These are phyloP conservation scores for Trypanosomatidae sp. DNA, from an alignment of 208 protist species.

Conservation along the genomic window DNA sequence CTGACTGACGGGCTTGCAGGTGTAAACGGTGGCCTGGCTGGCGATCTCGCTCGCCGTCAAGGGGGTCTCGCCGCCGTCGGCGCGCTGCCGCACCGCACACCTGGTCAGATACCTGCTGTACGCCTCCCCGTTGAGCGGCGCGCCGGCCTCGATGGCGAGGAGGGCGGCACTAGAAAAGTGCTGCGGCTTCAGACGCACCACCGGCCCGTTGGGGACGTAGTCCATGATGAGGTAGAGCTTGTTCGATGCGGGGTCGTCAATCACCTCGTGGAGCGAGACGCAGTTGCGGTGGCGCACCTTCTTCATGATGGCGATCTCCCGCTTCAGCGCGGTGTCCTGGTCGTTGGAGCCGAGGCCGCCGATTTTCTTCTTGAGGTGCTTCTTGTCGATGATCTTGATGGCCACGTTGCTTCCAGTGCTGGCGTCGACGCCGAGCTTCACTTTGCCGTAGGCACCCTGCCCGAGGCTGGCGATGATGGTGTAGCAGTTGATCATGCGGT, in stretches of 20 bases:
- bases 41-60: conserved; percentile 31
- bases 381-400: conserved; percentile 87
- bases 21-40: conserved; percentile 37
- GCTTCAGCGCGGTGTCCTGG: conserved; percentile 46
- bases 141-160: conserved; percentile 33
- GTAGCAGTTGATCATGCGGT: conserved; percentile 79
- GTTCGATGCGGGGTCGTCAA: conserved; percentile 91
- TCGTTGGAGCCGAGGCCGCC: conserved; percentile 22
- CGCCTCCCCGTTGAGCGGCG: conserved; percentile 27
- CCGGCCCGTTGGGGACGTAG: conserved; percentile 81
- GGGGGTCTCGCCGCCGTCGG: conserved; percentile 14
- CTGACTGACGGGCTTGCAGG: conserved; percentile 45
- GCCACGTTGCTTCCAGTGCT: conserved; percentile 77
- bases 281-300: conserved; percentile 95
- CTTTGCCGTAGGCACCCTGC: conserved; percentile 58
- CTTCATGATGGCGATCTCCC: conserved; percentile 94
- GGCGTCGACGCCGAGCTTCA: conserved; percentile 62
- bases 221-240: conserved; percentile 94
- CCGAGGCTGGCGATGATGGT: conserved; percentile 58
- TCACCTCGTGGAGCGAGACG: conserved; percentile 94
- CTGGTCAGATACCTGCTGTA: conserved; percentile 43
- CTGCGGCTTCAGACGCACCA: conserved; percentile 62
- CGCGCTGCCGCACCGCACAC: conserved; percentile 34
- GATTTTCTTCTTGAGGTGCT: conserved; percentile 59
- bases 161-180: too few species aligned